Evolutionary conservation across 164 flowering plant genomes (phyloP), one percentile per base, ranked within the genome.

Genomic region (Berberis vulgaris): DNA sequence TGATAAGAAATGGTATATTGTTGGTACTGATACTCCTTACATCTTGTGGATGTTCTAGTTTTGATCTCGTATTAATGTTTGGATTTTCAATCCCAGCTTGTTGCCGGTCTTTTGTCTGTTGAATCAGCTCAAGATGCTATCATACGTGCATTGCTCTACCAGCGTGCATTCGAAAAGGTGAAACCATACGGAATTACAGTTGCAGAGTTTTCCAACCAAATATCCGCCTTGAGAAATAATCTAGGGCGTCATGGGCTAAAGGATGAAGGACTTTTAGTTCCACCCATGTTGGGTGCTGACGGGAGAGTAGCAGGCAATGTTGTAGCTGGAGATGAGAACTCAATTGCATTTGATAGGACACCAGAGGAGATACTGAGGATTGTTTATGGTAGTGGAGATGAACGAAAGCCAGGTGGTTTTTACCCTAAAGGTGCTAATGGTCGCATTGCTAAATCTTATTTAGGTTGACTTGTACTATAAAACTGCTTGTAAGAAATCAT

Each of bases 91-190:
- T 26, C 0, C 26, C 73, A 83, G 86, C 78, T 86, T 1, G 84
- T 82, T 40, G 88, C 86, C 5, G 87, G 96, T 1, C 89, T 91
- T 11, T 50, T 89, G 38, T 92, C 80, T 0, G 95, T 89, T 50
- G 95, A 91, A 63, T 80, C 93, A 4, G 98, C 89, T 0, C 98
- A 91, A 73, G 98, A 91, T 70, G 96, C 98, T 0, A 86, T 87
- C 1, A 79, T 87, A 2, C 63, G 96, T 59, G 68, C 84, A 38
- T 43, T 84, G 43, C 71, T 91, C 0, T 89, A 86, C 70, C 69
- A 81, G 66, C 70, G 63, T 0, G 80, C 81, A 1, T 0, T 0
- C 0, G 6, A 1, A 53, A 74, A 54, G 47, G 92, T 91, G 54
- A 1, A 5, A 0, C 96, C 96, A 0, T 89, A 87, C 54, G 79